phyloP scores from a whole-genome alignment of 2,329 filamentous ascomycete species.

The Cytospora piceae region DNA sequence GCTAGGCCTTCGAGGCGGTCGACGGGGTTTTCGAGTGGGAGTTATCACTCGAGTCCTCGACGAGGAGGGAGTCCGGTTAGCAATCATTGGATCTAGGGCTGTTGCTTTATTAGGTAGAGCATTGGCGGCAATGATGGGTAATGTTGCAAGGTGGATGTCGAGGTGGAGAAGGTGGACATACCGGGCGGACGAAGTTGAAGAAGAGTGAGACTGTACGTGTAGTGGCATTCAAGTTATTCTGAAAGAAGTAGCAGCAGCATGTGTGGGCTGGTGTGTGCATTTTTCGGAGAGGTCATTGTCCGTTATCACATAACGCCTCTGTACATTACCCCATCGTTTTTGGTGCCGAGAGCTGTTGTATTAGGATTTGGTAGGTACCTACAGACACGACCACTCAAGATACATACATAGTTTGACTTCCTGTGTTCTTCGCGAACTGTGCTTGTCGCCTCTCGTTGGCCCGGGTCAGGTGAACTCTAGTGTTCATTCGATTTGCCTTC shows the following conservation, averaged over 20 bases:
- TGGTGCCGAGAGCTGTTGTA: background rate
- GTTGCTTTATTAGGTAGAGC: constrained; percentile 23
- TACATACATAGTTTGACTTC: constrained; percentile 19
- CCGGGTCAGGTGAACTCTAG: too few species aligned
- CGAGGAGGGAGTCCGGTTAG: constrained; percentile 1
- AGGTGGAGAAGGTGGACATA: background rate
- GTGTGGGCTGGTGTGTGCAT: background rate
- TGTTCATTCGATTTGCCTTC: too few species aligned
- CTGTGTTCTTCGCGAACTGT: constrained; percentile 22
- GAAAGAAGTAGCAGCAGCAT: constrained; percentile 3
- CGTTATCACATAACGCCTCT: constrained; percentile 7
- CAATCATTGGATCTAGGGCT: constrained; percentile 26
- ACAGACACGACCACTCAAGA: background rate
- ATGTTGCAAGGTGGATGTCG: background rate
- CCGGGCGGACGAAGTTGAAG: background rate
- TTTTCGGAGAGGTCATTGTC: background rate
- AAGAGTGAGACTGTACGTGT: background rate
- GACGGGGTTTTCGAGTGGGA: constrained; percentile 7
- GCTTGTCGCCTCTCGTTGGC: constrained; percentile 17
- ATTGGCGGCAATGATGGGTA: constrained; percentile 9
- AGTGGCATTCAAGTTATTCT: background rate
- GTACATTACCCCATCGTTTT: constrained; percentile 15
- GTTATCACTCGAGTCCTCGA: background rate
- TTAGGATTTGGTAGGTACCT: background rate
- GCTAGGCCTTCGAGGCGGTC: constrained; percentile 11